Evolutionary conservation across 179 eudicot genomes (phyloP).

Genomic region (Silene vulgaris): DNA sequence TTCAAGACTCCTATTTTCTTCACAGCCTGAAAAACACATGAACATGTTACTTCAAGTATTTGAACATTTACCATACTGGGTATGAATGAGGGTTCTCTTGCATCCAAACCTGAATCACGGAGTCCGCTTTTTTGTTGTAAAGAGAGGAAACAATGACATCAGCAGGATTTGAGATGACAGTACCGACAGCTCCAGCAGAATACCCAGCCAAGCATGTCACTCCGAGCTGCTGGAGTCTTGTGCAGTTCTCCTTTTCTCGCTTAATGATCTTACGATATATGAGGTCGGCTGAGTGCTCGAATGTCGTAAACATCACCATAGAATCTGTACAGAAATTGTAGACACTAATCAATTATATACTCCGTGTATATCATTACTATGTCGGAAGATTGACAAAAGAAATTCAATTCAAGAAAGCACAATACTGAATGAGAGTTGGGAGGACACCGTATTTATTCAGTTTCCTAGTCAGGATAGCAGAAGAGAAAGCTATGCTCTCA

Average conservation of each 20-base stretch:
- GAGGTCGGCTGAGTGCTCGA: constrained; percentile 76
- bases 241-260: constrained; percentile 63
- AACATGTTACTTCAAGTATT: constrained; percentile 1
- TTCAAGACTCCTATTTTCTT: constrained; percentile 69
- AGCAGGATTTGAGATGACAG: constrained; percentile 77
- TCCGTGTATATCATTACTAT: too few relatives aligned
- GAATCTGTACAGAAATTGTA: constrained; percentile 50
- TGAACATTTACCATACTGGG: background rate
- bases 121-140: constrained; percentile 59
- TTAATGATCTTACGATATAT: constrained; percentile 49
- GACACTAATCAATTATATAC: too few relatives aligned
- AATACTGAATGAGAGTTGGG: too few relatives aligned
- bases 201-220: constrained; percentile 83
- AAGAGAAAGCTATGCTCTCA: too few relatives aligned
- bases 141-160: constrained; percentile 75
- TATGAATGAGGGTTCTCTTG: background rate
- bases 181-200: constrained; percentile 79
- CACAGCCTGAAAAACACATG: constrained; percentile 45
- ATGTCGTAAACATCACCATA: constrained; percentile 87
- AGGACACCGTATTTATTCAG: too few relatives aligned
- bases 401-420: too few relatives aligned
- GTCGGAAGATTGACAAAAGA: too few relatives aligned
- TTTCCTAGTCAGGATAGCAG: too few relatives aligned
- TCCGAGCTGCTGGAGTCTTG: constrained; percentile 74
- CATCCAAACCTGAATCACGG: constrained; percentile 44